phyloP scores from a whole-genome alignment of 495 filamentous ascomycete genomes.

The Pseudomonodictys pantanalensis region DNA sequence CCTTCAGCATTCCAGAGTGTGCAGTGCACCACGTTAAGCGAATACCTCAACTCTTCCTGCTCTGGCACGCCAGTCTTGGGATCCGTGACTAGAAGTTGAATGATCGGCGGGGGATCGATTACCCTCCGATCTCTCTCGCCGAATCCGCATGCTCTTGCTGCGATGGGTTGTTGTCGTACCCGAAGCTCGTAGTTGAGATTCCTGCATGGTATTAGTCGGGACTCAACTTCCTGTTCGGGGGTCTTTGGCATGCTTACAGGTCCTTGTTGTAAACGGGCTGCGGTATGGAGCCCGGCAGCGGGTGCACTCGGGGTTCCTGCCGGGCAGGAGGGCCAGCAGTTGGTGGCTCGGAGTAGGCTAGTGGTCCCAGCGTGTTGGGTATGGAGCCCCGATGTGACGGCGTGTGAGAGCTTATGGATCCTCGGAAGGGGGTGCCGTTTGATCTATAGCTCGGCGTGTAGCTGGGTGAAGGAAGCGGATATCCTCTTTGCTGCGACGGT shows the following conservation, averaged over 20 bases:
- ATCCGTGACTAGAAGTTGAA: slow-evolving; percentile 76
- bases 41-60: slow-evolving; percentile 63
- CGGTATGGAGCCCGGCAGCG: slow-evolving; percentile 30
- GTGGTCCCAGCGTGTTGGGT: slow-evolving; percentile 24
- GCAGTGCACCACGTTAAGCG: slow-evolving; percentile 82
- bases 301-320: slow-evolving; percentile 24
- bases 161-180: slow-evolving; percentile 86
- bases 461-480: slow-evolving; percentile 34
- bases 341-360: slow-evolving; percentile 26
- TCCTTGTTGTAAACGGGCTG: slow-evolving; percentile 33
- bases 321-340: slow-evolving; percentile 24
- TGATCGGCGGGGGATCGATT: slow-evolving; percentile 92
- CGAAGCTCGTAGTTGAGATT: slow-evolving; percentile 49
- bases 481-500: slow-evolving; percentile 29
- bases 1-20: slow-evolving; percentile 64
- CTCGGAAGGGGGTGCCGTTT: slow-evolving; percentile 32
- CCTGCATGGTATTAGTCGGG: slow-evolving; percentile 23
- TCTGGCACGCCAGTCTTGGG: slow-evolving; percentile 53
- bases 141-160: slow-evolving; percentile 89
- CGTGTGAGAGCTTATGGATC: slow-evolving; percentile 28
- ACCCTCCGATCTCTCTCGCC: slow-evolving; percentile 90
- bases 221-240: neutral
- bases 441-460: slow-evolving; percentile 37
- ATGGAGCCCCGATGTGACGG: slow-evolving; percentile 28
- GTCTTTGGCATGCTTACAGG: slow-evolving; percentile 26